Conservation (phyloP, 371 early-diverging fungal genomes). For the Apophysomyces sp. region DNA sequence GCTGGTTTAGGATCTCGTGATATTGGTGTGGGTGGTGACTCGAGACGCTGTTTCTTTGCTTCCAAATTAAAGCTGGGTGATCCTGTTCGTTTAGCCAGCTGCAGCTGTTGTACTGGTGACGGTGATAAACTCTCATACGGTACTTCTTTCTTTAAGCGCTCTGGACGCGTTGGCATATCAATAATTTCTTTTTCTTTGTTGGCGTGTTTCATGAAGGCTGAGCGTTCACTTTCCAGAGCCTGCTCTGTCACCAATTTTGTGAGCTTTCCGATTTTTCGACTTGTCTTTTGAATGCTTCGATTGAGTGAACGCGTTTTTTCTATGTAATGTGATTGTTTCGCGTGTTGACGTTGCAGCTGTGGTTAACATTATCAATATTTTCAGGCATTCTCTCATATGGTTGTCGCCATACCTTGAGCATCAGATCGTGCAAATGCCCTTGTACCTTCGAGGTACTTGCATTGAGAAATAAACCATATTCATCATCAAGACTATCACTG, state of each 20-base stretch:
- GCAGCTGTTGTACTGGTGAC: background rate
- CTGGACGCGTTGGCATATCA: background rate
- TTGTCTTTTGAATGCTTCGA: conserved; percentile 12
- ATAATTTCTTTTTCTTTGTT: background rate
- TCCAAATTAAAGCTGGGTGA: background rate
- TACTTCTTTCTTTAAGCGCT: background rate
- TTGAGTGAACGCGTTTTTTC: conserved; percentile 13
- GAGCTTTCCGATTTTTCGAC: background rate
- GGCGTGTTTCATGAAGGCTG: background rate
- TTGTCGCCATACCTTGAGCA: conserved; percentile 4
- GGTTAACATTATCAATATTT: background rate
- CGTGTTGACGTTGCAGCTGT: conserved; percentile 15
- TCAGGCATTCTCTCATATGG: background rate
- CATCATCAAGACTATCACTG: conserved; percentile 4
- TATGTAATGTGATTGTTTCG: conserved; percentile 14
- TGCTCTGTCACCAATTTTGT: background rate
- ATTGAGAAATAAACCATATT: background rate
- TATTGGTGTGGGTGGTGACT: background rate
- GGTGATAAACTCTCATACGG: background rate
- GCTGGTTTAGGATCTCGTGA: background rate
- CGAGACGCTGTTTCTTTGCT: background rate
- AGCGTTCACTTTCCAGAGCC: background rate
- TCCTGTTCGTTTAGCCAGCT: background rate
- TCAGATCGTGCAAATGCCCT: conserved; percentile 11
- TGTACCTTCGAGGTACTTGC: background rate